Evolutionary conservation across 768 basidiomycete genomes (phyloP).

Genomic region (Mycena venus): DNA sequence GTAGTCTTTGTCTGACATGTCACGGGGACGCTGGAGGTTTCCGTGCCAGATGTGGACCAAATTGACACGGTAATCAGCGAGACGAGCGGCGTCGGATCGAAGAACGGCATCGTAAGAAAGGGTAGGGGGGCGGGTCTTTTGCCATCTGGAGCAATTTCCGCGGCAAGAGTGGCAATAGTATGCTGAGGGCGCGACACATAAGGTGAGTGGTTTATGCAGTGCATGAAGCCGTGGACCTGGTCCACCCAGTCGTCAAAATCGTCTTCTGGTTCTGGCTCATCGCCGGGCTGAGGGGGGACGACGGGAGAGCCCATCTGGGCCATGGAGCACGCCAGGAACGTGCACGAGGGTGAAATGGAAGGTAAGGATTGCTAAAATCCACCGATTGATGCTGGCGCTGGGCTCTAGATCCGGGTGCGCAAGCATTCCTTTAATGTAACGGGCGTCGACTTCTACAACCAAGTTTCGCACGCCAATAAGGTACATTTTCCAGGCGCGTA

Average conservation of each 20-base stretch:
- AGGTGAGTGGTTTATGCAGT: slow-evolving; percentile 25
- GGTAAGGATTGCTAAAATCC: slow-evolving; percentile 41
- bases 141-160: not conserved
- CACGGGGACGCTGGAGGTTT: slow-evolving; percentile 2
- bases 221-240: slow-evolving; percentile 37
- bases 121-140: not conserved
- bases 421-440: slow-evolving; percentile 53
- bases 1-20: slow-evolving; percentile 25
- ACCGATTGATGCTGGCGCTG: slow-evolving; percentile 40
- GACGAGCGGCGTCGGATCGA: not conserved
- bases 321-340: no score
- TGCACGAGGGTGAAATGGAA: slow-evolving; percentile 52
- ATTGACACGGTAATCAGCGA: slow-evolving; percentile 10
- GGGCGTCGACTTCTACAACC: slow-evolving; percentile 51
- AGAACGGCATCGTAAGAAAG: not conserved
- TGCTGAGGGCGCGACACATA: not conserved
- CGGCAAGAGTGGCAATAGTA: not conserved
- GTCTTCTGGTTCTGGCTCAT: not conserved
- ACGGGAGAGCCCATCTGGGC: slow-evolving; percentile 48
- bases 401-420: slow-evolving; percentile 41
- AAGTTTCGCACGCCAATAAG: slow-evolving; percentile 48
- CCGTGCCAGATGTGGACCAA: slow-evolving; percentile 20
- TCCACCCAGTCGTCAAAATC: not conserved
- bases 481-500: slow-evolving; percentile 34
- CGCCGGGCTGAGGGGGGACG: slow-evolving; percentile 25